phyloP scores from a whole-genome alignment of 1,284 basidiomycete genomes.

The Fomitopsis pinicola region DNA sequence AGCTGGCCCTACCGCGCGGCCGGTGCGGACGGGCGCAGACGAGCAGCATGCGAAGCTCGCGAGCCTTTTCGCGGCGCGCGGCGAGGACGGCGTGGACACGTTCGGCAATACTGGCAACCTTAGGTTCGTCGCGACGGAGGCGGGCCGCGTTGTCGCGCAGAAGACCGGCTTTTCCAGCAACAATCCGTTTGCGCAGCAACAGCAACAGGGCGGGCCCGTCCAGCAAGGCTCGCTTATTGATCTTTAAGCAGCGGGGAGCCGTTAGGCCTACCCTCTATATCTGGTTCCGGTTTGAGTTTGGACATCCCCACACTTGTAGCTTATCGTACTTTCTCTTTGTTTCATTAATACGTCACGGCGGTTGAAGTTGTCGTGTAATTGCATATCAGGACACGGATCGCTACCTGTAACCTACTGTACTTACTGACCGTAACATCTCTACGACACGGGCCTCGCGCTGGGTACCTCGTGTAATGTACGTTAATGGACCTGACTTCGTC shows the following conservation, averaged over 20 bases:
- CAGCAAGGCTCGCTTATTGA: conserved; percentile 2
- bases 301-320: not conserved
- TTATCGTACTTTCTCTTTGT: not conserved
- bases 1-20: conserved; percentile 17
- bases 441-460: not conserved
- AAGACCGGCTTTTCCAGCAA: conserved; percentile 44
- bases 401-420: not conserved
- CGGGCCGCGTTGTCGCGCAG: conserved; percentile 53
- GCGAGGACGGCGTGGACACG: conserved; percentile 29
- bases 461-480: not conserved
- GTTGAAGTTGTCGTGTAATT: not conserved
- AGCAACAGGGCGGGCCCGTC: not conserved
- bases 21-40: conserved; percentile 31
- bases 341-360: not conserved
- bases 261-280: no score
- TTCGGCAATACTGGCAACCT: conserved; percentile 30
- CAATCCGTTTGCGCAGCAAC: conserved; percentile 15
- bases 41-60: conserved; percentile 52
- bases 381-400: not conserved
- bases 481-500: not conserved
- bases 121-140: conserved; percentile 49
- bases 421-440: not conserved
- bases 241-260: not conserved
- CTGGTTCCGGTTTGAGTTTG: not conserved
- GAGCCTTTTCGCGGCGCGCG: conserved; percentile 19